These are phyloP conservation scores for Zangia roseola DNA, from an alignment of 768 basidiomycete species.

Conservation along the genomic window DNA sequence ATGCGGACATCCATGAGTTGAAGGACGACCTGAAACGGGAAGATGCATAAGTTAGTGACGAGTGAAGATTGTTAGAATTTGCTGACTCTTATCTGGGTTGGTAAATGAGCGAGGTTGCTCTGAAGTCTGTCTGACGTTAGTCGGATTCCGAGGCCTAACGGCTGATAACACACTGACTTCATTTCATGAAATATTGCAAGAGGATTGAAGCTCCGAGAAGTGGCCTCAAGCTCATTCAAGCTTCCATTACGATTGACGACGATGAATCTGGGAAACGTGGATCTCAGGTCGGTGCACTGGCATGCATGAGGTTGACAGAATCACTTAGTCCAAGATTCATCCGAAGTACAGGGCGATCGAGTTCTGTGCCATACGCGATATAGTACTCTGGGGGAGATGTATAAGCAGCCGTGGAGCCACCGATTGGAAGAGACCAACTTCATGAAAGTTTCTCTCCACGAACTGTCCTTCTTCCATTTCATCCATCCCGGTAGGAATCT, in stretches of 20 bases:
- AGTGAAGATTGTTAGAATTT: slow-evolving; percentile 1
- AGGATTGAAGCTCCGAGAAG: slow-evolving; percentile 70
- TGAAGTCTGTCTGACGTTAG: slow-evolving; percentile 50
- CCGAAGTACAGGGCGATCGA: slow-evolving; percentile 65
- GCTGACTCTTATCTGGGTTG: slow-evolving; percentile 64
- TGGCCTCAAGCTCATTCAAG: slow-evolving; percentile 65
- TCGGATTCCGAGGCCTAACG: not conserved
- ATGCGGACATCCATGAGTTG: slow-evolving; percentile 72
- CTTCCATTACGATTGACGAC: slow-evolving; percentile 74
- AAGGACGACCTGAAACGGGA: slow-evolving; percentile 53
- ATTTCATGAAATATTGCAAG: slow-evolving; percentile 67
- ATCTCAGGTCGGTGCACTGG: not conserved
- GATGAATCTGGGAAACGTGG: slow-evolving; percentile 51
- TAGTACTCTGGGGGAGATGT: slow-evolving; percentile 44
- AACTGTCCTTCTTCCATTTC: slow-evolving; percentile 60
- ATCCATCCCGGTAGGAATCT: slow-evolving; percentile 78
- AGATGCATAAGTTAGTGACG: slow-evolving; percentile 6
- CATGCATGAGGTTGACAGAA: slow-evolving; percentile 1
- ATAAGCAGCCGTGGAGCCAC: slow-evolving; percentile 6
- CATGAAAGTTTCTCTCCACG: slow-evolving; percentile 66
- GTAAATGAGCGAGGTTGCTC: slow-evolving; percentile 64
- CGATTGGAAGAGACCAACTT: slow-evolving; percentile 46
- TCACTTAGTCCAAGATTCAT: slow-evolving; percentile 84
- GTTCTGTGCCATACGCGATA: slow-evolving; percentile 69
- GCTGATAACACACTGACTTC: slow-evolving; percentile 49